phyloP scores from a whole-genome alignment of 1,139 yeast genomes.

The Geotrichum phurueaensis region DNA sequence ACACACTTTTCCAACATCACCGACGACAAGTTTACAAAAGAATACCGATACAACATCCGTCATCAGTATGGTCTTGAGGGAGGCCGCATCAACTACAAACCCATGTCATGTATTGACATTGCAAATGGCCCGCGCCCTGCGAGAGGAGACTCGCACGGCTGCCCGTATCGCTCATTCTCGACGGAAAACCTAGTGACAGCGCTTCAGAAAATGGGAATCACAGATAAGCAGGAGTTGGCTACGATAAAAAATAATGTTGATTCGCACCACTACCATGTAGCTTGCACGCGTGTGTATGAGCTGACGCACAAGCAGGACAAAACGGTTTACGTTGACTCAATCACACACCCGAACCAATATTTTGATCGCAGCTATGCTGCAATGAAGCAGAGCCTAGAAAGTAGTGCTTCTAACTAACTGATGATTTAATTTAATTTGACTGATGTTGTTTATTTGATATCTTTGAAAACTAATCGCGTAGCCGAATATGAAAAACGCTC shows the following conservation, averaged over 20 bases:
- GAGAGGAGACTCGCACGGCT: conserved; percentile 76
- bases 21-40: conserved; percentile 75
- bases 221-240: conserved; percentile 55
- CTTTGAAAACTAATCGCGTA: not conserved
- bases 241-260: conserved; percentile 62
- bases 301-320: conserved; percentile 51
- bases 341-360: conserved; percentile 82
- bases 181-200: conserved; percentile 53
- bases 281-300: conserved; percentile 88
- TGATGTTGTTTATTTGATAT: not conserved
- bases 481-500: not conserved
- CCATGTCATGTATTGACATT: conserved; percentile 79
- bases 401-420: not conserved
- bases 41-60: conserved; percentile 78
- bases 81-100: conserved; percentile 73
- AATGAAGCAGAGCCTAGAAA: not conserved
- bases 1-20: conserved; percentile 61
- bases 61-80: conserved; percentile 93
- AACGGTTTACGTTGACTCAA: conserved; percentile 40
- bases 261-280: conserved; percentile 67
- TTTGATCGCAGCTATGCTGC: conserved; percentile 49
- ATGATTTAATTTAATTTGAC: not conserved
- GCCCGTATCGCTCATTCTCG: conserved; percentile 79
- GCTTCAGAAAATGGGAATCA: conserved; percentile 62
- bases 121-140: conserved; percentile 66